Percentiles rank a stretch among this genome's conserved stretches.
Evolutionary conservation across 1,284 basidiomycete genomes (phyloP).

Genomic region (Leccinum fallax): DNA sequence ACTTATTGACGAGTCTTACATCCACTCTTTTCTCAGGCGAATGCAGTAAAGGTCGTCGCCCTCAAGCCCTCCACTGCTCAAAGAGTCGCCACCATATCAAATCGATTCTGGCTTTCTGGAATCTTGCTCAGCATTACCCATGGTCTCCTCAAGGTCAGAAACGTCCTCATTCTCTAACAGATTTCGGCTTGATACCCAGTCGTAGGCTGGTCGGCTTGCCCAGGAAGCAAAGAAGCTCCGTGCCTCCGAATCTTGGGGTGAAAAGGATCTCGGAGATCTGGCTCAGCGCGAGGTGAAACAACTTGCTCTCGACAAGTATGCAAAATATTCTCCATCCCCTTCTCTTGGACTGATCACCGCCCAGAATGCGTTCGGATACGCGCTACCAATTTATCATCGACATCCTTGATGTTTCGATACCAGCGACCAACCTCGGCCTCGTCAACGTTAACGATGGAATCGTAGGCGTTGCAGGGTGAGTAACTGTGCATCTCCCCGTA

Average conservation of each 20-base stretch:
- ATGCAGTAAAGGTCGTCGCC: constrained; percentile 69
- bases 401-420: constrained; percentile 85
- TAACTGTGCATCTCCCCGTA: constrained; percentile 7
- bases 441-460: constrained; percentile 85
- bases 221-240: constrained; percentile 59
- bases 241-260: constrained; percentile 45
- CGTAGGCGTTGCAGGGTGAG: constrained; percentile 83
- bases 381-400: constrained; percentile 84
- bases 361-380: constrained; percentile 64
- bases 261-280: constrained; percentile 70
- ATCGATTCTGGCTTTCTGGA: constrained; percentile 90
- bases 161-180: neutral
- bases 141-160: constrained; percentile 64
- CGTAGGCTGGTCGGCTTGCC: constrained; percentile 59
- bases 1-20: constrained; percentile 1
- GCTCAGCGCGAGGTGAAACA: constrained; percentile 66
- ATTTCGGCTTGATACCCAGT: neutral
- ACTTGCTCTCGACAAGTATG: constrained; percentile 59
- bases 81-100: constrained; percentile 72
- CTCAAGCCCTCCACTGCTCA: constrained; percentile 67
- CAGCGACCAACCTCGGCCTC: constrained; percentile 81
- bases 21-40: constrained; percentile 47
- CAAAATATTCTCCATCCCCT: constrained; percentile 8
- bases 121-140: constrained; percentile 78
- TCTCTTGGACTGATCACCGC: constrained; percentile 11